phyloP scores from a whole-genome alignment of 202 grass and related monocot genomes.

The Miscanthus sacchariflorus region DNA sequence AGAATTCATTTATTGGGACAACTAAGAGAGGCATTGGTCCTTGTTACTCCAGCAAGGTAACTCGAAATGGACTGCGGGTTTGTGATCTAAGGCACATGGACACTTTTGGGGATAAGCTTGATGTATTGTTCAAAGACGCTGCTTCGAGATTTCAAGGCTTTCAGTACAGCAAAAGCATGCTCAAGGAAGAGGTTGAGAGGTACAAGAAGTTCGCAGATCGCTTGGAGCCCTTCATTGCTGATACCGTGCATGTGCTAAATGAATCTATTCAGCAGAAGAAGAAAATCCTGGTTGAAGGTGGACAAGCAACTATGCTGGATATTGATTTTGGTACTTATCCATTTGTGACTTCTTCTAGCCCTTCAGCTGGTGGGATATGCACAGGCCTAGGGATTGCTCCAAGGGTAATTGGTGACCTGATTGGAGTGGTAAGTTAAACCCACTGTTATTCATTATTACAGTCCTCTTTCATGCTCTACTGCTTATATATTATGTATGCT shows the following conservation, averaged over 20 bases:
- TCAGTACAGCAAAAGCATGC: constrained; percentile 59
- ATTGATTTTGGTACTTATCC: constrained; percentile 93
- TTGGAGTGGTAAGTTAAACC: constrained; percentile 76
- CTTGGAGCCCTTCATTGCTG: constrained; percentile 74
- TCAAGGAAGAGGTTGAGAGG: constrained; percentile 77
- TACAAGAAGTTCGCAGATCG: constrained; percentile 75
- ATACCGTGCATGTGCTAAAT: constrained; percentile 79
- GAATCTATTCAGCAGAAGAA: constrained; percentile 70
- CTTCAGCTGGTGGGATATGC: constrained; percentile 88
- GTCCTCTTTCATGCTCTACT: constrained; percentile 4
- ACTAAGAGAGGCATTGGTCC: constrained; percentile 91
- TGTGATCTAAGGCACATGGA: constrained; percentile 84
- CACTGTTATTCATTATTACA: neutral
- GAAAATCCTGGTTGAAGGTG: constrained; percentile 88
- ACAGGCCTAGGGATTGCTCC: constrained; percentile 79
- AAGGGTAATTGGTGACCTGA: constrained; percentile 67
- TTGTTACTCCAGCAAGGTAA: constrained; percentile 88
- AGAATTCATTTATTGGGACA: constrained; percentile 81
- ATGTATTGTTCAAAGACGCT: constrained; percentile 70
- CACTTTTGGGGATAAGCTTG: constrained; percentile 81
- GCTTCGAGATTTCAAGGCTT: constrained; percentile 70
- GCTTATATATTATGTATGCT: constrained; percentile 3
- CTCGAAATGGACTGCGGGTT: constrained; percentile 73
- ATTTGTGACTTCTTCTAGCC: constrained; percentile 85
- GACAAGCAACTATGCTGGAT: constrained; percentile 95